These are phyloP conservation scores for Daedalea quercina DNA, from an alignment of 768 basidiomycete species.

Conservation along the genomic window DNA sequence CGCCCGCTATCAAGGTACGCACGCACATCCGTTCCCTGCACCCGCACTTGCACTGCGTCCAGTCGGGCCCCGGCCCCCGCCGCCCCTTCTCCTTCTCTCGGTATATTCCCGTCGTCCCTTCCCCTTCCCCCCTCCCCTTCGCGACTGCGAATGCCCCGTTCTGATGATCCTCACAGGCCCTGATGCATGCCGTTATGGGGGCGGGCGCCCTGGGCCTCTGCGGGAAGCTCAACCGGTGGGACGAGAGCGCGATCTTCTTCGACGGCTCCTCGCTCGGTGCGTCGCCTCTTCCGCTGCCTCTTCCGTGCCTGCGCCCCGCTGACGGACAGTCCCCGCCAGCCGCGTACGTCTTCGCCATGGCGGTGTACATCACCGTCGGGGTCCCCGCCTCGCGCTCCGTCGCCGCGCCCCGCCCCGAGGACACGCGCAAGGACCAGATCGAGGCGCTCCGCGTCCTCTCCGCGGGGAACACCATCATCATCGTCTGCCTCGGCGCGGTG, in stretches of 20 bases:
- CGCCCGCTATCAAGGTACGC: slow-evolving; percentile 85
- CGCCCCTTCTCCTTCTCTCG: not conserved
- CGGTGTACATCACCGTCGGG: slow-evolving; percentile 79
- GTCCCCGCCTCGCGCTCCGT: slow-evolving; percentile 75
- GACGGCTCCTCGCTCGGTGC: slow-evolving; percentile 84
- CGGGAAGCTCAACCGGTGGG: slow-evolving; percentile 80
- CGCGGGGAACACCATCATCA: slow-evolving; percentile 84
- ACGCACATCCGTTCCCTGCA: slow-evolving; percentile 4
- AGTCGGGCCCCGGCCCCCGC: not conserved
- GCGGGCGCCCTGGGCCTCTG: slow-evolving; percentile 71
- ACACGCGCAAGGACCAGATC: slow-evolving; percentile 58
- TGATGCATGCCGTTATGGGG: slow-evolving; percentile 80
- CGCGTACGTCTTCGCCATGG: slow-evolving; percentile 66
- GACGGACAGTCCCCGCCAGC: slow-evolving; percentile 32
- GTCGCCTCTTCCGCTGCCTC: slow-evolving; percentile 18
- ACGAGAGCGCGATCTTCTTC: slow-evolving; percentile 92
- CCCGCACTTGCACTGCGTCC: not conserved
- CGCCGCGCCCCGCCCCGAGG: slow-evolving; percentile 47
- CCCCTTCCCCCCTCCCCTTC: not conserved
- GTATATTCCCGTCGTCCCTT: not conserved
- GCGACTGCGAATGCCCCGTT: not conserved
- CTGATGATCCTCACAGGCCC: slow-evolving; percentile 42
- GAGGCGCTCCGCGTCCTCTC: slow-evolving; percentile 78
- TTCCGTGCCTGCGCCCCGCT: not conserved
- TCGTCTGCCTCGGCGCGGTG: slow-evolving; percentile 57